Evolutionary conservation across 768 basidiomycete genomes (phyloP).

Genomic region (Amanita rimosa): DNA sequence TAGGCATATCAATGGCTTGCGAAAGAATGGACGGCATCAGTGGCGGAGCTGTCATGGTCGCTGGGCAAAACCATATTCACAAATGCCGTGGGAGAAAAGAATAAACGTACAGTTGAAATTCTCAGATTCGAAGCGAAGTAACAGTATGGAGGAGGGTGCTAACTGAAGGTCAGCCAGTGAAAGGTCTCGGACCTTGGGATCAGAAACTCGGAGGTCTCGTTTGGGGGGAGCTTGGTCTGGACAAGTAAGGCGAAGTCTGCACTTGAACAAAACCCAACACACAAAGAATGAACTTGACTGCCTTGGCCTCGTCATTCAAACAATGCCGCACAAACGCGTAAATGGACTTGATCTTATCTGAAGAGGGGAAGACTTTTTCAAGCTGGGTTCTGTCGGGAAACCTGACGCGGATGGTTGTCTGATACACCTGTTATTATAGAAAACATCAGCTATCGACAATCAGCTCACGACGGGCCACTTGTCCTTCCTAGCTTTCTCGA

Average conservation of each 20-base stretch:
- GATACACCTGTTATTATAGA: conserved; percentile 3
- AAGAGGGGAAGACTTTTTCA: conserved; percentile 69
- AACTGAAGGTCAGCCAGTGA: conserved; percentile 60
- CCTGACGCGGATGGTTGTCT: conserved; percentile 77
- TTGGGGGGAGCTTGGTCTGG: conserved; percentile 75
- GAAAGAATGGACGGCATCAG: conserved; percentile 44
- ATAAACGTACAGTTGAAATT: conserved; percentile 47
- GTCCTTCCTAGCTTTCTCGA: conserved; percentile 45
- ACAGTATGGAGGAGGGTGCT: conserved; percentile 69
- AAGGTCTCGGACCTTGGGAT: conserved; percentile 58
- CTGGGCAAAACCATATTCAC: conserved; percentile 22
- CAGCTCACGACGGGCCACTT: conserved; percentile 62
- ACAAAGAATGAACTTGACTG: conserved; percentile 82
- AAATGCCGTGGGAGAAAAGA: conserved; percentile 1
- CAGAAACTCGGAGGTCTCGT: conserved; percentile 75
- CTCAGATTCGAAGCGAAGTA: conserved; percentile 67
- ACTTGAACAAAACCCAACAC: conserved; percentile 17
- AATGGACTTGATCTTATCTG: conserved; percentile 68
- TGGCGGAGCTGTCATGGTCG: conserved; percentile 47
- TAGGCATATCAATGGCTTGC: conserved; percentile 56
- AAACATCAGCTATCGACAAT: neutral
- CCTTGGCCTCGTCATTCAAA: conserved; percentile 64
- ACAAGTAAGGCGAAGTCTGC: neutral
- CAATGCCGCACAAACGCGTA: conserved; percentile 76
- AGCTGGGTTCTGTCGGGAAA: conserved; percentile 77